Evolutionary conservation across 2,329 filamentous ascomycete species (phyloP).

Genomic region (Fusarium penzigii): DNA sequence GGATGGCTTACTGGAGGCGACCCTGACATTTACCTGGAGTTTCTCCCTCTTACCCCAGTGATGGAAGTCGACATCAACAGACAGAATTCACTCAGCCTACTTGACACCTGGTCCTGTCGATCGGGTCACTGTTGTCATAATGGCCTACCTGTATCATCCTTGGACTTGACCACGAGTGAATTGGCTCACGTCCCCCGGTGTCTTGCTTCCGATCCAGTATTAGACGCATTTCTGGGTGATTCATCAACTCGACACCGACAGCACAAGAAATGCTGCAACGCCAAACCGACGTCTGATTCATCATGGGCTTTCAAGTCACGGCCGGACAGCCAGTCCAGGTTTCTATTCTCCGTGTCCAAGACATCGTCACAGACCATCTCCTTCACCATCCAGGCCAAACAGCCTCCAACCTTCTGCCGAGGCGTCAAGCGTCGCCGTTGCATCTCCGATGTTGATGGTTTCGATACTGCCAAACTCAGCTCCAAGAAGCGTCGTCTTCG

Average conservation of each 20-base stretch:
- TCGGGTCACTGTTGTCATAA: conserved; percentile 22
- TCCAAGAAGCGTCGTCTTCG: conserved; percentile 70
- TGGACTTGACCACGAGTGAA: conserved; percentile 18
- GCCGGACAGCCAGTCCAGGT: conserved; percentile 1
- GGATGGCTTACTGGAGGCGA: conserved; percentile 24
- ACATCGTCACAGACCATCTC: conserved; percentile 3
- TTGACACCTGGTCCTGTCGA: conserved; percentile 26
- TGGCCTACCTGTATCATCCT: conserved; percentile 18
- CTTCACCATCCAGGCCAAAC: conserved; percentile 10
- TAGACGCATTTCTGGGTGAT: conserved; percentile 22
- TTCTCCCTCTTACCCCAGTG: conserved; percentile 16
- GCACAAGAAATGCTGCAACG: neutral
- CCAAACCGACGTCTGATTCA: neutral
- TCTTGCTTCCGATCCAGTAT: conserved; percentile 20
- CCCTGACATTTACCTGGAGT: conserved; percentile 23
- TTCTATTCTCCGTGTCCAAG: conserved; percentile 16
- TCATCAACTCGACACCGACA: conserved; percentile 1
- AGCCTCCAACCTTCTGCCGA: neutral
- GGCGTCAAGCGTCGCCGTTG: conserved; percentile 53
- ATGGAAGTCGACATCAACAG: conserved; percentile 29
- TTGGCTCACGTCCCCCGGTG: conserved; percentile 25
- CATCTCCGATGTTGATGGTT: conserved; percentile 60
- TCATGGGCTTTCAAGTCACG: neutral
- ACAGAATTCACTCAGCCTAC: conserved; percentile 25
- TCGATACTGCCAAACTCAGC: conserved; percentile 48